These are phyloP conservation scores for Rhodomyrtus psidioides DNA, from an alignment of 441 rosid genomes.

Conservation along the genomic window DNA sequence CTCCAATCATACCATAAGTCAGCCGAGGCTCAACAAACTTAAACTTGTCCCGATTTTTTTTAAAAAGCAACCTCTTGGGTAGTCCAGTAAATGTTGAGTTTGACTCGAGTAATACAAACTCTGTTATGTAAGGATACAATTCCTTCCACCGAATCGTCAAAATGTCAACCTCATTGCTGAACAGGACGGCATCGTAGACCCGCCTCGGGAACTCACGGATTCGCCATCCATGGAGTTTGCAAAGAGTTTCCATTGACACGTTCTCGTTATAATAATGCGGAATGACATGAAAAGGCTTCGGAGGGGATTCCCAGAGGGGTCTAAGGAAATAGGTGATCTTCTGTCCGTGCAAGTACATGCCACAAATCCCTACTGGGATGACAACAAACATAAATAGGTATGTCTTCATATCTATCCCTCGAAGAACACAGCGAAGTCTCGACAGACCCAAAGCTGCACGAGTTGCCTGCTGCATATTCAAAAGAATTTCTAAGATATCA, in stretches of 20 bases:
- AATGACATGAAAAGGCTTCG: conserved; percentile 50
- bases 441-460: conserved; percentile 45
- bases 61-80: conserved; percentile 56
- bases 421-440: conserved; percentile 59
- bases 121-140: conserved; percentile 68
- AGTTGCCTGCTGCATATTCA: conserved; percentile 45
- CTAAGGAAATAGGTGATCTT: conserved; percentile 75
- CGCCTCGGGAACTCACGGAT: conserved; percentile 75
- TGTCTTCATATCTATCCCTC: conserved; percentile 53
- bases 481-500: conserved; percentile 12
- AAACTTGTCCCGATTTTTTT: conserved; percentile 41
- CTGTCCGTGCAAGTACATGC: conserved; percentile 72
- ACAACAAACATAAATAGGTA: conserved; percentile 33
- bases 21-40: conserved; percentile 64
- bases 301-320: conserved; percentile 88
- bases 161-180: conserved; percentile 74
- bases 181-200: conserved; percentile 78
- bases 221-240: conserved; percentile 88
- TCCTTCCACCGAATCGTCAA: conserved; percentile 82
- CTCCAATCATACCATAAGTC: conserved; percentile 74
- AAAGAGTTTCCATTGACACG: conserved; percentile 56
- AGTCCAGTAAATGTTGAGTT: conserved; percentile 82
- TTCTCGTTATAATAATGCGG: conserved; percentile 85
- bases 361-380: conserved; percentile 47
- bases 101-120: conserved; percentile 88